Conservation (phyloP, 257 asterid species). For the Thymus mandschuricus region DNA sequence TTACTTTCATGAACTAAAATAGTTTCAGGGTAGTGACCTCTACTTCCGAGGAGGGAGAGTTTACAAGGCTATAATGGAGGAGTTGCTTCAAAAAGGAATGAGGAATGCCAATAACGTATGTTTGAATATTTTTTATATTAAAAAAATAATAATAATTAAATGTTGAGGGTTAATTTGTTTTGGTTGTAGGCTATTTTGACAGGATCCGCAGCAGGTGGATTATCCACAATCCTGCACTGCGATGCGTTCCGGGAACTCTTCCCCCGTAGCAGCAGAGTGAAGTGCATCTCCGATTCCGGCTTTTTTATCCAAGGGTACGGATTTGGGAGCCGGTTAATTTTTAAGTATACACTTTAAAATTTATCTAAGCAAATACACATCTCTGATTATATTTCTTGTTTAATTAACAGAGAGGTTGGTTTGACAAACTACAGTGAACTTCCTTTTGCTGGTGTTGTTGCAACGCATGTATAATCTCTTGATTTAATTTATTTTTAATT, state of each 20-base stretch:
- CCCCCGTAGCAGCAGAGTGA: background rate
- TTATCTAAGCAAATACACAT: no score
- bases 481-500: background rate
- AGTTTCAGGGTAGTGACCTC: background rate
- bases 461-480: background rate
- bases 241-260: background rate
- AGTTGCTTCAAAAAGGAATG: background rate
- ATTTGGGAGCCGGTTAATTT: no score
- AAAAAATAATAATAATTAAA: background rate
- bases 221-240: background rate
- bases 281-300: background rate
- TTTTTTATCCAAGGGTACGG: background rate
- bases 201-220: background rate
- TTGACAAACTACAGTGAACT: background rate
- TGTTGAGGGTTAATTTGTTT: no score
- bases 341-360: background rate
- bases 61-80: background rate
- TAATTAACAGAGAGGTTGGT: background rate
- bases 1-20: background rate
- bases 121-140: background rate
- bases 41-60: background rate
- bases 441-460: background rate
- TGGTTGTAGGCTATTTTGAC: background rate
- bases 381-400: background rate
- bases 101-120: background rate